These are phyloP conservation scores for Penicillium chermesinum DNA, from an alignment of 495 filamentous ascomycete species.

Conservation along the genomic window DNA sequence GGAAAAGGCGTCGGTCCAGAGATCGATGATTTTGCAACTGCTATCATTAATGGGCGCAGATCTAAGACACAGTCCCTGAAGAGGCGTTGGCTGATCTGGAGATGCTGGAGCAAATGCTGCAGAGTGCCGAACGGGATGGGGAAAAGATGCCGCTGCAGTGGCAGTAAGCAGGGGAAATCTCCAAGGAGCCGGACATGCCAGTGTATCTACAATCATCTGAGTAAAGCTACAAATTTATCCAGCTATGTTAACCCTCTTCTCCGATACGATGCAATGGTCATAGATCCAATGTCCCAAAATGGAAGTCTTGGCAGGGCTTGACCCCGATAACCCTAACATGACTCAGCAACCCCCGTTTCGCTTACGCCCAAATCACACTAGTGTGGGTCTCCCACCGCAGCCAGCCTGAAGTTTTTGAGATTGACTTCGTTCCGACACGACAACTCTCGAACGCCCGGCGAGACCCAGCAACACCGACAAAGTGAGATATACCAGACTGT, in stretches of 20 bases:
- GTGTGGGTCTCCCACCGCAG: slow-evolving; percentile 32
- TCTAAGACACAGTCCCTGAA: slow-evolving; percentile 57
- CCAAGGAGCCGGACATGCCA: too few relatives aligned
- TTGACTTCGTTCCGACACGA: slow-evolving; percentile 44
- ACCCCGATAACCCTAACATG: slow-evolving; percentile 19
- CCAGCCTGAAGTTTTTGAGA: slow-evolving; percentile 39
- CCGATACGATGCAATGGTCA: not conserved
- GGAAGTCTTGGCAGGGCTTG: slow-evolving; percentile 28
- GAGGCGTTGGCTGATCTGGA: slow-evolving; percentile 67
- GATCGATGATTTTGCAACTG: slow-evolving; percentile 59
- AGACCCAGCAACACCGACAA: slow-evolving; percentile 43
- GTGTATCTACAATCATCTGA: too few relatives aligned
- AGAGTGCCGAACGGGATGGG: slow-evolving; percentile 55
- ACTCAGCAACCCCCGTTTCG: slow-evolving; percentile 26
- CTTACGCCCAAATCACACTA: slow-evolving; percentile 39
- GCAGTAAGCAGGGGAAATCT: slow-evolving; percentile 4
- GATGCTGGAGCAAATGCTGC: slow-evolving; percentile 61
- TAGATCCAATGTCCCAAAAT: slow-evolving; percentile 8
- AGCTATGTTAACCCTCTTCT: not conserved
- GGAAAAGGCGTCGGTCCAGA: slow-evolving; percentile 60
- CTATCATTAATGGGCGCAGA: slow-evolving; percentile 41
- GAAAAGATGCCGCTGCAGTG: slow-evolving; percentile 31
- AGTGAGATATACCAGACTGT: slow-evolving; percentile 27
- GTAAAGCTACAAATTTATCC: too few relatives aligned
- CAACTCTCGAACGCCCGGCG: slow-evolving; percentile 47